These are phyloP conservation scores for Wickerhamia fluorescens DNA, from an alignment of 805 yeast species.

Conservation along the genomic window DNA sequence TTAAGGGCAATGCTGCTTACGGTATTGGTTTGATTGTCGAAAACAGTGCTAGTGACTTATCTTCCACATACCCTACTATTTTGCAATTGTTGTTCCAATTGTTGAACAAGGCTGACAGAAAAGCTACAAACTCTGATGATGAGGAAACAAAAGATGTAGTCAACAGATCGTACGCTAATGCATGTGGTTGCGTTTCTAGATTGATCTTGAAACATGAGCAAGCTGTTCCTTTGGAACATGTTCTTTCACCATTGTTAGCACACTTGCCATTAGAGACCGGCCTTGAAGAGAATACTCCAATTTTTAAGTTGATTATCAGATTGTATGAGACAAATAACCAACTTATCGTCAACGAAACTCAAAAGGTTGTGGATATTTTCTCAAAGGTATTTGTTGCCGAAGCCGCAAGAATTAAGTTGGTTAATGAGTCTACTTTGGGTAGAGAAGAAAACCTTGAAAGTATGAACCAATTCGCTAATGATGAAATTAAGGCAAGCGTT, in stretches of 20 bases:
- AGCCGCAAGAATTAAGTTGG: conserved; percentile 61
- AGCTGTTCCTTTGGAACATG: conserved; percentile 66
- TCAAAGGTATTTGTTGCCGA: conserved; percentile 70
- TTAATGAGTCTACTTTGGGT: conserved; percentile 71
- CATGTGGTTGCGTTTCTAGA: conserved; percentile 95
- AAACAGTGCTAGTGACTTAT: conserved; percentile 48
- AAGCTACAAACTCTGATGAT: conserved; percentile 45
- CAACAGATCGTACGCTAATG: conserved; percentile 84
- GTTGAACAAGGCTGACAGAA: conserved; percentile 56
- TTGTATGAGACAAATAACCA: conserved; percentile 61
- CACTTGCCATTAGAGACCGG: conserved; percentile 86
- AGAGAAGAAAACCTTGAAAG: conserved; percentile 78
- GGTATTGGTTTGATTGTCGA: conserved; percentile 80
- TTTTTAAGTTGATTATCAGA: conserved; percentile 68
- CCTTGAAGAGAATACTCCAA: conserved; percentile 88
- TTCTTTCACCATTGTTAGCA: conserved; percentile 65
- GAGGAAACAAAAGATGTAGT: conserved; percentile 75
- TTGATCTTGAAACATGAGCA: conserved; percentile 67
- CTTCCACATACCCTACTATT: conserved; percentile 59
- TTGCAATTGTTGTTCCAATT: conserved; percentile 74
- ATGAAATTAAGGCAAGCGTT: conserved; percentile 57
- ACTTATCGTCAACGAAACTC: conserved; percentile 48
- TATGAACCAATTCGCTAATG: conserved; percentile 70
- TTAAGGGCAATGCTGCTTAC: conserved; percentile 91
- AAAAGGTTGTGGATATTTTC: conserved; percentile 59